Conservation (phyloP, 495 filamentous ascomycete species). For the Aspergillus homomorphus region DNA sequence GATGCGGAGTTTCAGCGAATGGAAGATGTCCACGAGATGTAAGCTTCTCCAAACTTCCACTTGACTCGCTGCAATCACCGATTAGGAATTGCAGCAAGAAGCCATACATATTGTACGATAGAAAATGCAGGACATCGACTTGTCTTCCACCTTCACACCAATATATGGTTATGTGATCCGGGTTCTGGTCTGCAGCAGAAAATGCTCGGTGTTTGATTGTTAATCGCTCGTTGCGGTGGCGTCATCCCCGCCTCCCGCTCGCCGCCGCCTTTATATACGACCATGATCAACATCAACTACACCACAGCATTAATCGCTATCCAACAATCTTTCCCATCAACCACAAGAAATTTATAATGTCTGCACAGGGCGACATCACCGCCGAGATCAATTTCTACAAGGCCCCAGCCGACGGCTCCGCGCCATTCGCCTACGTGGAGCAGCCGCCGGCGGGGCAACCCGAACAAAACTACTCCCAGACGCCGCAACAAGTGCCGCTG, state of each 20-base stretch:
- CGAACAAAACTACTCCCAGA: conserved; percentile 51
- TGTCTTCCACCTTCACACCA: too few species aligned
- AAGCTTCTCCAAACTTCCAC: too few species aligned
- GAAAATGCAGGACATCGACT: neutral
- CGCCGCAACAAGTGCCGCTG: conserved; percentile 47
- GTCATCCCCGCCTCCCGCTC: neutral
- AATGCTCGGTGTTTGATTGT: neutral
- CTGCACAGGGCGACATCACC: conserved; percentile 52
- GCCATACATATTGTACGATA: too few species aligned
- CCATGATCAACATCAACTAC: neutral
- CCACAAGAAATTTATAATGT: neutral
- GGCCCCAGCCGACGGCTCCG: conserved; percentile 58
- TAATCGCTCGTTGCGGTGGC: neutral
- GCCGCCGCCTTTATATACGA: neutral
- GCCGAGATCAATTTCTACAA: conserved; percentile 64
- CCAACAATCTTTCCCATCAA: too few species aligned
- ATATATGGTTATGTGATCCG: neutral
- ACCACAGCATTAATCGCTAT: neutral
- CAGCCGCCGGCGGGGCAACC: conserved; percentile 54
- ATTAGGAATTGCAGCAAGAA: too few species aligned
- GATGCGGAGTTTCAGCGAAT: neutral
- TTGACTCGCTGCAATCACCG: too few species aligned
- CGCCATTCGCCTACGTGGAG: conserved; percentile 66
- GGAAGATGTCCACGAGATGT: neutral
- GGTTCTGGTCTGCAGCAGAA: neutral